These are phyloP conservation scores for Monotropa hypopitys DNA, from an alignment of 179 eudicot genomes.

Conservation along the genomic window DNA sequence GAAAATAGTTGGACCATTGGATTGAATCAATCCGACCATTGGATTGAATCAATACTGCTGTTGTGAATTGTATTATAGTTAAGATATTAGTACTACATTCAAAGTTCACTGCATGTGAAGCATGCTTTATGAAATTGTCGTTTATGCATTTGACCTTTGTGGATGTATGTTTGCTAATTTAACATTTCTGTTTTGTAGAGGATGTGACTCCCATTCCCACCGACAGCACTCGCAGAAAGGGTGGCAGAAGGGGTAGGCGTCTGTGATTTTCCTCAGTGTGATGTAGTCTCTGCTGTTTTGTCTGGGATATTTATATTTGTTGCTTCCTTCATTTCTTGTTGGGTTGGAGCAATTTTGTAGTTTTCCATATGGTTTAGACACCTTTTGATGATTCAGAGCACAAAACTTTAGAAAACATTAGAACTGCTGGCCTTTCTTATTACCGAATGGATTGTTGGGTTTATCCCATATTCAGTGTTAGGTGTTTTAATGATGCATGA, in stretches of 20 bases:
- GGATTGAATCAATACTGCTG: too few species aligned
- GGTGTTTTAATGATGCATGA: too few species aligned
- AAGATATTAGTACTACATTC: too few species aligned
- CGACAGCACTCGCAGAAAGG: conserved; percentile 83
- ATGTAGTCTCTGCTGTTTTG: neutral
- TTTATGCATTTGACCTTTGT: neutral
- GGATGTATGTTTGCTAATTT: neutral
- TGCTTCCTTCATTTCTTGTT: neutral
- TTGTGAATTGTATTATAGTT: too few species aligned
- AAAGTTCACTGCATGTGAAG: neutral
- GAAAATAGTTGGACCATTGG: too few species aligned
- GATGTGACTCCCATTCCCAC: conserved; percentile 93
- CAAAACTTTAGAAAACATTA: neutral
- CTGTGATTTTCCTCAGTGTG: conserved; percentile 21
- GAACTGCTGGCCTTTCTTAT: neutral
- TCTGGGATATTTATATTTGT: neutral
- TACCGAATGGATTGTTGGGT: too few species aligned
- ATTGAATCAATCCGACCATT: too few species aligned
- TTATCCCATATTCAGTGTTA: too few species aligned
- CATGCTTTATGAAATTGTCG: neutral
- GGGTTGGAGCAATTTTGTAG: neutral
- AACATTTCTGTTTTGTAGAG: conserved; percentile 28
- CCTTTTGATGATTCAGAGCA: neutral
- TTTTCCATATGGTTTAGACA: neutral
- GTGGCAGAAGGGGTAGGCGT: conserved; percentile 92